These are phyloP conservation scores for Parascedosporium putredinis DNA, from an alignment of 2,329 filamentous ascomycete genomes.

Conservation along the genomic window DNA sequence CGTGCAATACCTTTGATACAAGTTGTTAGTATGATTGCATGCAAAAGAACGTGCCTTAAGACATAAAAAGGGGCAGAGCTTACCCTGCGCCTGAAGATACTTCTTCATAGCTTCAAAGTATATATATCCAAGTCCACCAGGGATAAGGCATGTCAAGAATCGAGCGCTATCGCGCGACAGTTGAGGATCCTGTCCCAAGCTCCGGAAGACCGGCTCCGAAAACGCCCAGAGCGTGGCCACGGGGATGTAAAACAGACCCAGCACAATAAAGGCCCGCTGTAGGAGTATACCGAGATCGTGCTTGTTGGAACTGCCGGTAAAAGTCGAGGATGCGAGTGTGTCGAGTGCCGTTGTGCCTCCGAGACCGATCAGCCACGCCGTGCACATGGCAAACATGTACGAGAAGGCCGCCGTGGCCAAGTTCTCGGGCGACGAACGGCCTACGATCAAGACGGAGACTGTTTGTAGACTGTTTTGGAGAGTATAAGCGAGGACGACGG, in stretches of 20 bases:
- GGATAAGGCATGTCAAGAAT: slow-evolving; percentile 65
- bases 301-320: slow-evolving; percentile 70
- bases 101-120: slow-evolving; percentile 84
- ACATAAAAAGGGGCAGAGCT: no score
- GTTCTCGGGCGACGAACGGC: slow-evolving; percentile 67
- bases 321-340: slow-evolving; percentile 72
- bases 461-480: slow-evolving; percentile 82
- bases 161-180: slow-evolving; percentile 63
- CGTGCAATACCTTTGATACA: slow-evolving; percentile 49
- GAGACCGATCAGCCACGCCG: slow-evolving; percentile 76
- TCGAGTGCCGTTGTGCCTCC: slow-evolving; percentile 81
- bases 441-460: slow-evolving; percentile 69
- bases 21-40: no score
- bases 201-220: slow-evolving; percentile 63
- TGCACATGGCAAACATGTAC: slow-evolving; percentile 90
- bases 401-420: slow-evolving; percentile 76
- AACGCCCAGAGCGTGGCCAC: slow-evolving; percentile 65
- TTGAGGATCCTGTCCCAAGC: slow-evolving; percentile 66
- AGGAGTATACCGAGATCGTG: slow-evolving; percentile 69
- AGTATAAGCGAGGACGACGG: slow-evolving; percentile 75
- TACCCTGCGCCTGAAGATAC: slow-evolving; percentile 78
- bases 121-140: slow-evolving; percentile 75
- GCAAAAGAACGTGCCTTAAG: no score
- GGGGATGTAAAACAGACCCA: slow-evolving; percentile 62
- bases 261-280: slow-evolving; percentile 64